Evolutionary conservation across 768 basidiomycete genomes (phyloP), one percentile per base, ranked within the genome.

Genomic region (Polyporus arcularius): DNA sequence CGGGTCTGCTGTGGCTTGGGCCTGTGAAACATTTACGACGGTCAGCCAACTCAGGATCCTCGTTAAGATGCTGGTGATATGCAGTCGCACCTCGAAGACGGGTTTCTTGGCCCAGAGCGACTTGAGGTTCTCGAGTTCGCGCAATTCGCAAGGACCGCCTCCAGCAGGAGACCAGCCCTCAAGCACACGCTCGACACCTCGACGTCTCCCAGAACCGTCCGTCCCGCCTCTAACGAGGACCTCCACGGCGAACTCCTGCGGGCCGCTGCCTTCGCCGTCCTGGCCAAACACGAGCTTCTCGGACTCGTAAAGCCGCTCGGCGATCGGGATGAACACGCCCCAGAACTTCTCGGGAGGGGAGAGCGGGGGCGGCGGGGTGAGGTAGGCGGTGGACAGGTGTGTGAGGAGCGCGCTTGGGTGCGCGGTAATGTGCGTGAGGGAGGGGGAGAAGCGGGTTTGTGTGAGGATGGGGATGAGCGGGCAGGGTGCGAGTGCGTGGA

Each of bases 321-420:
- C 83, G 58, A 91, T 71, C 0, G 90, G 88, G 8, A 85, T 72
- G 67, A 96, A 91, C 11, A 93, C 79, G 40, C 78, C 77, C 91
- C 90, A 95, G 74, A 95, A 96, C 68, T 91, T 91, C 39, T 81
- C 76, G n/a, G 79, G 75, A 0, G 82, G 66, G 9, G 85, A 82
- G 42, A 78, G 74, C 8, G 89, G 84, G 1, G 90, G 62, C 0
- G 93, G 92, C 0, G 81, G 83, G 2, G 85, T 83, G 48, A 92
- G 79, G 70, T 92, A 94, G 8, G 85, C 84, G 30, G 77, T 79
- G 2, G 90, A 81, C 51, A 98, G 75, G 68, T 92, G 84, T 7
- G 68, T 70, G 39, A 98, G 75, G 54, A 97, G 80, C 1, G 79
- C 76, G 0, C 90, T 81, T 2, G 93, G 89, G 68, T 93, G 89